Evolutionary conservation across 108 stramenopile species (phyloP), one percentile per base, ranked within the genome.

Genomic region (Fistulifera pelliculosa): DNA sequence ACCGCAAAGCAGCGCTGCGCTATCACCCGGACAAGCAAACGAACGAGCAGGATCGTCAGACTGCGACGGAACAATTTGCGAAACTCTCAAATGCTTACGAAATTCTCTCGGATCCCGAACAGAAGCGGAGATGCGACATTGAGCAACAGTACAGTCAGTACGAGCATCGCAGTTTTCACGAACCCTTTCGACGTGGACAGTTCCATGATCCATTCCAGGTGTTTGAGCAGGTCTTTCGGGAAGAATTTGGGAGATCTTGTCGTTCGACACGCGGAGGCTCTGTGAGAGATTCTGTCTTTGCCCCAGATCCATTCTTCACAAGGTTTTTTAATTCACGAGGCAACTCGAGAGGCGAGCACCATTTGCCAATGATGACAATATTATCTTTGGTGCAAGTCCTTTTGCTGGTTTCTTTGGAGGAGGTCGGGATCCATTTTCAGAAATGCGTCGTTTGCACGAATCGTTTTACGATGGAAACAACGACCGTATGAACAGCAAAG

Each of bases 21-120:
- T 51, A 75, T 56, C 93, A 94, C 54, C 93, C 93, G 6, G 93
- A 94, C 58, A 77, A 81, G 52, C 70, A 69, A 58, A 41, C 60
- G 17, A 76, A 80, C 25, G 55, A 45, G 3, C 67, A 71, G 27
- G 60, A 49, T 7, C 65, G 55, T 22, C 51, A 51, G 39, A 27
- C 57, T 0, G 68, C 67, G 27, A 58, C 44, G 22, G 21, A 28
- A 16, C 56, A 42, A 27, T 94, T 94, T 56, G 75, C 83, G 31
- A 61, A 84, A 52, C 81, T 93, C 25, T 69, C 68, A 31, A 87
- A 92, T 49, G 93, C 93, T 18, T 94, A 94, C 67, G 94, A 95
- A 58, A 73, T 95, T 1, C 60, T 95, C 12, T 69, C 76, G 39
- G 89, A 95, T 66, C 49, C 70, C 35, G 58, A 64, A 14, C 77